These are phyloP conservation scores for Amauroascus verrucosus DNA, from an alignment of 2,329 filamentous ascomycete species.

Conservation along the genomic window DNA sequence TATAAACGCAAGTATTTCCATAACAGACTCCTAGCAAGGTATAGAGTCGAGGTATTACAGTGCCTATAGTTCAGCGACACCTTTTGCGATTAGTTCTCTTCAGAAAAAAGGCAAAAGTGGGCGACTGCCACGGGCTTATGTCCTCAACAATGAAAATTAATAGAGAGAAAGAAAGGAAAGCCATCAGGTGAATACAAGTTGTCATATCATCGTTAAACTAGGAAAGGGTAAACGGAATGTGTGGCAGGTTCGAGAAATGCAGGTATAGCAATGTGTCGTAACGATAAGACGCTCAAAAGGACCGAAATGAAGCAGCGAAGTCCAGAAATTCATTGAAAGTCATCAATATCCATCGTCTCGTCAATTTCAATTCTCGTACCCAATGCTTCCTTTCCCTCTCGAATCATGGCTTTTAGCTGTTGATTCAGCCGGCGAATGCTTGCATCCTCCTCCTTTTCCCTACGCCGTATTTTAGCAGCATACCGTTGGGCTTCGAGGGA, in stretches of 20 bases:
- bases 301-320: background rate
- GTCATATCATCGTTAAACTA: background rate
- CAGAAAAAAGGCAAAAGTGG: too few species aligned
- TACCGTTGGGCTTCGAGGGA: slow-evolving; percentile 59
- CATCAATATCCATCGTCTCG: slow-evolving; percentile 30
- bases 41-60: background rate
- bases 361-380: slow-evolving; percentile 60
- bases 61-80: too few species aligned
- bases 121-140: too few species aligned
- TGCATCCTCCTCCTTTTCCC: slow-evolving; percentile 68
- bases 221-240: background rate
- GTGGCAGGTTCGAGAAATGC: background rate
- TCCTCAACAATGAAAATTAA: too few species aligned
- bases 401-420: slow-evolving; percentile 74
- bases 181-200: background rate
- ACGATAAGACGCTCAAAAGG: background rate
- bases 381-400: slow-evolving; percentile 76
- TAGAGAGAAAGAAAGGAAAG: background rate
- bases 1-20: background rate
- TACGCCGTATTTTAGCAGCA: slow-evolving; percentile 58
- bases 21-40: background rate
- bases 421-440: slow-evolving; percentile 70
- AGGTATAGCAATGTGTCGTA: background rate
- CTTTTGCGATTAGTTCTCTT: too few species aligned
- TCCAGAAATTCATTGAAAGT: slow-evolving; percentile 16